Conservation (phyloP, 345 rosid genomes). For the Salix dunnii region DNA sequence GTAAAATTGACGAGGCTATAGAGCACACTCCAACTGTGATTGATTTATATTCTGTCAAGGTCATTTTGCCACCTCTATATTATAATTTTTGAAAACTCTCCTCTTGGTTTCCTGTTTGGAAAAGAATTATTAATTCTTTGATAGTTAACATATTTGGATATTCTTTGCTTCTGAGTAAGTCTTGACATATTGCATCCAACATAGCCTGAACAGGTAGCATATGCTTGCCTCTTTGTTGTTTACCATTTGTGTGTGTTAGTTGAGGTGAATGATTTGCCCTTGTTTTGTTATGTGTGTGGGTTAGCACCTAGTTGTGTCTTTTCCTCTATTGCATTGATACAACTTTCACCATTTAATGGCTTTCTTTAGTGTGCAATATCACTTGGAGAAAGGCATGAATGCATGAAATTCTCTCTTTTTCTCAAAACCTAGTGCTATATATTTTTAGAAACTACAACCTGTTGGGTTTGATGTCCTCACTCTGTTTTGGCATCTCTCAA, state of each 20-base stretch:
- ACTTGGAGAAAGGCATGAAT: background rate
- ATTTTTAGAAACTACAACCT: background rate
- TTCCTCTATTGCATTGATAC: background rate
- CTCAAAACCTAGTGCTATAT: background rate
- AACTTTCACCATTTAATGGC: background rate
- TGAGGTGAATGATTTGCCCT: background rate
- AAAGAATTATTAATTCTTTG: background rate
- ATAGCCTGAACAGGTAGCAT: background rate
- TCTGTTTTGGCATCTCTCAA: conserved; percentile 14
- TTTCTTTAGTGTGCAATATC: background rate
- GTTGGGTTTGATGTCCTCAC: background rate
- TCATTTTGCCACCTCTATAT: conserved; percentile 8
- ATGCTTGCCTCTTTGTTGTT: background rate
- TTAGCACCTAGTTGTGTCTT: background rate
- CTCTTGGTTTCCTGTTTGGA: background rate
- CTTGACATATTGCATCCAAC: background rate
- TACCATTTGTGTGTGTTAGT: background rate
- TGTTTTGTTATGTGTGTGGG: background rate
- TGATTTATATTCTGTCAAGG: conserved; percentile 93
- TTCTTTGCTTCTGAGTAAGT: background rate
- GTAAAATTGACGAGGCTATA: conserved; percentile 87
- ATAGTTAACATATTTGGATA: background rate
- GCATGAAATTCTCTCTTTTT: background rate
- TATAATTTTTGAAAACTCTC: background rate
- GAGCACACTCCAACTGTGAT: conserved; percentile 95